Percentiles rank a stretch among this genome's conserved stretches.
phyloP scores from a whole-genome alignment of 208 protist genomes.

The Crithidia mellificae region DNA sequence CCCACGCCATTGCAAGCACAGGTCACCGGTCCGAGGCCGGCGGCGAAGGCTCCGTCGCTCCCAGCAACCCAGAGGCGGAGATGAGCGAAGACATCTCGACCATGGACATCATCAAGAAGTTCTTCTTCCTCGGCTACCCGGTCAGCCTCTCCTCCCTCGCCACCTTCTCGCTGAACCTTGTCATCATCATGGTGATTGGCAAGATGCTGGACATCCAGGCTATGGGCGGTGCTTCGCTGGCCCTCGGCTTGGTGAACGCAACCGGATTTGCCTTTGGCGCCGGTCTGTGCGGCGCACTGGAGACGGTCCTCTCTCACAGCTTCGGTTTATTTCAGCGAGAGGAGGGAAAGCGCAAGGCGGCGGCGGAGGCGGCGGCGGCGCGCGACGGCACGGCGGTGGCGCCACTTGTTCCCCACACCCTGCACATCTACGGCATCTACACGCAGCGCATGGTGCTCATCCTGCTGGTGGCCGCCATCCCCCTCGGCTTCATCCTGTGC shows the following conservation, averaged over 20 bases:
- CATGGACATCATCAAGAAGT: conserved; percentile 52
- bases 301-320: conserved; percentile 84
- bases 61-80: conserved; percentile 23
- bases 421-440: conserved; percentile 86
- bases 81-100: conserved; percentile 35
- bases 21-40: conserved; percentile 19
- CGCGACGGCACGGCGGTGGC: conserved; percentile 11
- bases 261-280: conserved; percentile 87
- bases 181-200: conserved; percentile 71
- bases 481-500: conserved; percentile 67
- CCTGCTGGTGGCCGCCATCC: conserved; percentile 64
- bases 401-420: conserved; percentile 13
- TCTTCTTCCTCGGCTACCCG: conserved; percentile 68
- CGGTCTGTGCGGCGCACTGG: conserved; percentile 78
- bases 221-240: conserved; percentile 73
- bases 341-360: conserved; percentile 36
- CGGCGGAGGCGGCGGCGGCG: conserved; percentile 10
- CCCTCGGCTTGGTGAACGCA: conserved; percentile 79
- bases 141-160: conserved; percentile 69
- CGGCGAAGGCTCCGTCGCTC: background rate
- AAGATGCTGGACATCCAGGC: conserved; percentile 56
- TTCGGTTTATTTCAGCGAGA: conserved; percentile 57
- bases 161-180: conserved; percentile 78
- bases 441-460: conserved; percentile 83
- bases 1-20: conserved; percentile 24